These are phyloP conservation scores for Xylaria arbuscula DNA, from an alignment of 2,329 filamentous ascomycete species.

Conservation along the genomic window DNA sequence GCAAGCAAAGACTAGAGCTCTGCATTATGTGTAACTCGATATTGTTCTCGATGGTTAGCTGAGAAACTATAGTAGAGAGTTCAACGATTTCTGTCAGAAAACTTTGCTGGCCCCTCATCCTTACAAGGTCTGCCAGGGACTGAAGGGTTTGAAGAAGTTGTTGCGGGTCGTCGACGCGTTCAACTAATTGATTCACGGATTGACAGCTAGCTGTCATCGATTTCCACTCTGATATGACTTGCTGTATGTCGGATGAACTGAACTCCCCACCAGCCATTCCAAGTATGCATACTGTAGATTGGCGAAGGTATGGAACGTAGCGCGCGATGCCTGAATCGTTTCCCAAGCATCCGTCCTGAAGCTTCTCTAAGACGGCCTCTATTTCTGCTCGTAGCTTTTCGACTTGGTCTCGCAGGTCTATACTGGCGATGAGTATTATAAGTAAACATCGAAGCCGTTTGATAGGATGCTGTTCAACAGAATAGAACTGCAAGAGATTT, in stretches of 20 bases:
- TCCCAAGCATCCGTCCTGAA: slow-evolving; percentile 53
- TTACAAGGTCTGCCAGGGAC: slow-evolving; percentile 63
- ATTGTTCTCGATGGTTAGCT: slow-evolving; percentile 47
- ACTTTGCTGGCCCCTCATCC: slow-evolving; percentile 61
- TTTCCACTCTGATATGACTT: slow-evolving; percentile 59
- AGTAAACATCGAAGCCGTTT: slow-evolving; percentile 64
- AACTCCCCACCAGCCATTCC: slow-evolving; percentile 56
- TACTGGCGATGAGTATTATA: slow-evolving; percentile 59
- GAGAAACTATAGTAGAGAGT: slow-evolving; percentile 58
- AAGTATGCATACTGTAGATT: slow-evolving; percentile 58
- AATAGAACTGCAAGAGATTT: slow-evolving; percentile 62
- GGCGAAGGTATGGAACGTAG: slow-evolving; percentile 62
- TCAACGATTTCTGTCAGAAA: slow-evolving; percentile 61
- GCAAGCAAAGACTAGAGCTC: slow-evolving; percentile 61
- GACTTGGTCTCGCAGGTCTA: slow-evolving; percentile 58
- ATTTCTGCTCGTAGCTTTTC: slow-evolving; percentile 55
- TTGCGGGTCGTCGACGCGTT: slow-evolving; percentile 61
- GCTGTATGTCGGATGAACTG: slow-evolving; percentile 49
- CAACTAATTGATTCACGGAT: slow-evolving; percentile 56
- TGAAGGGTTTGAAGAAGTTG: slow-evolving; percentile 62
- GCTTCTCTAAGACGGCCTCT: slow-evolving; percentile 52
- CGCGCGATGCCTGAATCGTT: slow-evolving; percentile 59
- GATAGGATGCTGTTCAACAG: slow-evolving; percentile 62
- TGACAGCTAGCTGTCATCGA: slow-evolving; percentile 54
- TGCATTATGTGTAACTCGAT: slow-evolving; percentile 58